Evolutionary conservation across 306 rosid genomes (phyloP).

Genomic region (Fagus sylvatica): DNA sequence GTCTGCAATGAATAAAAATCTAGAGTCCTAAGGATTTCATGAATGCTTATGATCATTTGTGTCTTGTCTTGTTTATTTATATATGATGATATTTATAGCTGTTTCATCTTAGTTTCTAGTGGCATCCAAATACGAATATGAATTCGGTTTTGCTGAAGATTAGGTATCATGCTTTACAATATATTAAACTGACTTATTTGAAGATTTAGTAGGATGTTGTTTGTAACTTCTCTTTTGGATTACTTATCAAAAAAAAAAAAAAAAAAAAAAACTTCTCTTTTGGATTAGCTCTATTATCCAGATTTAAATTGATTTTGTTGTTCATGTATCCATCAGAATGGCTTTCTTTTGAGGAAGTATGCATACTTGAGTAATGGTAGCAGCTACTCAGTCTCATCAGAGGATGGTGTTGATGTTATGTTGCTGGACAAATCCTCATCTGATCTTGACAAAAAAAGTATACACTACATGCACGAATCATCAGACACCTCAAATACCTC

Average conservation of each 20-base stretch:
- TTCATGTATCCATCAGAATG: conserved; percentile 56
- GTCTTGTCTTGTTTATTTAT: neutral
- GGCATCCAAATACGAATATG: neutral
- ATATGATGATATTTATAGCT: neutral
- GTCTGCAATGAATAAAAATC: neutral
- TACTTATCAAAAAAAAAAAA: neutral
- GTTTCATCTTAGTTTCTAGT: neutral
- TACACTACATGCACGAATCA: conserved; percentile 40
- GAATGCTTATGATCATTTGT: neutral
- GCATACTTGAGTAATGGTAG: conserved; percentile 80
- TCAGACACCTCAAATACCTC: conserved; percentile 36
- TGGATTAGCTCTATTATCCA: too few species aligned
- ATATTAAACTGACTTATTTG: neutral
- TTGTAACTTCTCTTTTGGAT: neutral
- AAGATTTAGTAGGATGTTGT: neutral
- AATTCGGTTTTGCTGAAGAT: neutral
- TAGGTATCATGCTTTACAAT: neutral
- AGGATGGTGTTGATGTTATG: conserved; percentile 76
- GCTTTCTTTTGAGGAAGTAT: conserved; percentile 78
- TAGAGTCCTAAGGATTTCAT: neutral
- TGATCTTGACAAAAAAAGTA: conserved; percentile 46
- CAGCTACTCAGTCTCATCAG: conserved; percentile 79
- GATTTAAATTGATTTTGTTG: conserved; percentile 10
- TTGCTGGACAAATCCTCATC: conserved; percentile 50
- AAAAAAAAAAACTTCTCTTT: too few species aligned